A percentile compares a stretch with the other conserved stretches of the same genome.
Evolutionary conservation across 164 flowering plant species (phyloP).

Genomic region (Magnolia officinalis): DNA sequence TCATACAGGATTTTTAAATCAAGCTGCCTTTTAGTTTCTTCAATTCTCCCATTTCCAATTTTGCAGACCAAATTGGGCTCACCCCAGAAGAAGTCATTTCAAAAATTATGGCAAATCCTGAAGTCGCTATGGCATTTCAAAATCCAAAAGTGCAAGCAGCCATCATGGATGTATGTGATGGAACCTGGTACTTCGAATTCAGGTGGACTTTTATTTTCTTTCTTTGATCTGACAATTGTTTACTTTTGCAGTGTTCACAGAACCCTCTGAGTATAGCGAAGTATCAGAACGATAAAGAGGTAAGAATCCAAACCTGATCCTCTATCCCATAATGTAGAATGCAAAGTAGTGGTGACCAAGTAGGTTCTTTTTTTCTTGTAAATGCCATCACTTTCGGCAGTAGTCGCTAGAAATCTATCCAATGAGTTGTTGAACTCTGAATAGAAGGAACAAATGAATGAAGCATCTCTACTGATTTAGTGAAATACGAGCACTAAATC

Average conservation of each 20-base stretch:
- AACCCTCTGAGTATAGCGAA: constrained; percentile 79
- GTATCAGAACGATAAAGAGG: constrained; percentile 98
- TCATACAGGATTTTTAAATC: neutral
- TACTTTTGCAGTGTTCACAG: constrained; percentile 79
- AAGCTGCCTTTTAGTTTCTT: neutral
- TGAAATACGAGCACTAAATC: no score
- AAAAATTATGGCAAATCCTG: constrained; percentile 96
- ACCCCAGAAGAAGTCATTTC: constrained; percentile 92
- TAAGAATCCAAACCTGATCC: constrained; percentile 18
- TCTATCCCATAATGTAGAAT: neutral
- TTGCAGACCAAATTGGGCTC: constrained; percentile 89
- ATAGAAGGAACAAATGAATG: neutral
- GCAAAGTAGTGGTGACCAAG: neutral
- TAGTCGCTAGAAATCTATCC: neutral
- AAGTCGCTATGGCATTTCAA: constrained; percentile 93
- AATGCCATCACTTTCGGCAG: neutral
- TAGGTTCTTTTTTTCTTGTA: neutral
- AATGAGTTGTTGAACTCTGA: neutral
- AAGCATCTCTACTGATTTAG: no score
- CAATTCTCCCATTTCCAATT: constrained; percentile 1
- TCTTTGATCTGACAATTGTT: constrained; percentile 9
- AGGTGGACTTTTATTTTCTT: neutral
- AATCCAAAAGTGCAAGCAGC: constrained; percentile 97
- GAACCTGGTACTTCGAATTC: neutral
- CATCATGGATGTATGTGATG: constrained; percentile 81